phyloP scores from a whole-genome alignment of 345 rosid genomes.

The Gossypium arboreum region DNA sequence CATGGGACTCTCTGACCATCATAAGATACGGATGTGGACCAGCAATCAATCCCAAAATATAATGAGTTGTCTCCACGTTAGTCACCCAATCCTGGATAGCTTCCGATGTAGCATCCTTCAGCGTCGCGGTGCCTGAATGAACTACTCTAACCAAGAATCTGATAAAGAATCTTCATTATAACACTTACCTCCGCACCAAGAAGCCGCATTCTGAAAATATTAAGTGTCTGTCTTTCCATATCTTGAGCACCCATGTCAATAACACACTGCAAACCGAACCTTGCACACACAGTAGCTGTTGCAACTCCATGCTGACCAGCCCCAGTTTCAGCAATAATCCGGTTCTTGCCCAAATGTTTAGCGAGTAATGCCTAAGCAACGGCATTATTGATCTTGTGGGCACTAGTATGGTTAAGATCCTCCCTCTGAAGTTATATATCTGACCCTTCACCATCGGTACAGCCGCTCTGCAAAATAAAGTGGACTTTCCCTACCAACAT shows the following conservation, averaged over 20 bases:
- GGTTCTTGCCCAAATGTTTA: conserved; percentile 68
- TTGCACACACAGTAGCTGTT: conserved; percentile 90
- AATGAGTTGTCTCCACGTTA: conserved; percentile 87
- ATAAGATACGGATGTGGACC: conserved; percentile 97
- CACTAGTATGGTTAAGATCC: conserved; percentile 92
- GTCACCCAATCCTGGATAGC: conserved; percentile 94
- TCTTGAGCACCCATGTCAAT: conserved; percentile 96
- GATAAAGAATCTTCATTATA: background rate
- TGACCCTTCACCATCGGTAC: conserved; percentile 73
- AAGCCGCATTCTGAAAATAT: conserved; percentile 89
- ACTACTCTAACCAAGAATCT: conserved; percentile 53
- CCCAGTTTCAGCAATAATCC: conserved; percentile 91
- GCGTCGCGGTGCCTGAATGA: conserved; percentile 68
- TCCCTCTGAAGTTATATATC: conserved; percentile 86
- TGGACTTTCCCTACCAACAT: conserved; percentile 91
- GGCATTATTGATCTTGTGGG: conserved; percentile 91
- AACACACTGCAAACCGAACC: conserved; percentile 71
- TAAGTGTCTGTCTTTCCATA: conserved; percentile 88
- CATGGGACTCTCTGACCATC: conserved; percentile 95
- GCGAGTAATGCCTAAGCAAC: conserved; percentile 86
- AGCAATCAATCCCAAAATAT: conserved; percentile 85
- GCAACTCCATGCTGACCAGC: conserved; percentile 99
- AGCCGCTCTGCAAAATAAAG: conserved; percentile 88
- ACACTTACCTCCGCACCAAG: conserved; percentile 74
- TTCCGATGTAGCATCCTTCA: conserved; percentile 70